Evolutionary conservation across 1,284 basidiomycete species (phyloP), one percentile per base, ranked within the genome.

Genomic region (Trametes pubescens): DNA sequence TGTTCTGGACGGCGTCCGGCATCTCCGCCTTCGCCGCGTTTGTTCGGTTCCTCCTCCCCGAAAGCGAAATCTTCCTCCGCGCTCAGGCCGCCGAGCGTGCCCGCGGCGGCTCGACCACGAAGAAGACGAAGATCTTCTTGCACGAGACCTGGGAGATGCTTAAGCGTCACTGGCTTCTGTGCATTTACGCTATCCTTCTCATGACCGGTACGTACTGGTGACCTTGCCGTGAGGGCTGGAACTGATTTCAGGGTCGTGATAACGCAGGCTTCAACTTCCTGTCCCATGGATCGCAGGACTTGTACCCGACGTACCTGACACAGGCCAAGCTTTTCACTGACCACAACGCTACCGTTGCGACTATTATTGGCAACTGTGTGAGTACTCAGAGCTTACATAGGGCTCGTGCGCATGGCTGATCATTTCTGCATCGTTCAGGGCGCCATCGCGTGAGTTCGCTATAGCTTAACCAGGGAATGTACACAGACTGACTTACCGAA

Each of bases 331-430:
- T 80, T 35, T 87, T 92, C 72, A 77, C 75, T 26, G 47, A 80
- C 0, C 82, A 90, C 69, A 76, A 87, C 51, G 84, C 96, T 0
- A 93, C 92, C 2, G 83, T 93, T 46, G 93, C 94, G 0, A 98
- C 95, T 13, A 99, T 99, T 72, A 95, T 98, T 69, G 91, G 92
- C 29, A 95, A 94, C 76, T 92, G 88, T 69, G 92, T 88, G 79
- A 72, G 82, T 84, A 57, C 64, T 29, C 59, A 51, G 51, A 46
- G 62, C 16, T 63, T 60, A n/a, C 26, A 10, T 32, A 37, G 61
- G 24, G 59, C 26, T 32, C 48, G 51, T 44, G 60, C 46, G 24
- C 46, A 29, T 29, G 26, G 47, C 51, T 64, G n/a, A 62, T 57
- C 51, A 32, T 48, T 21, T 9, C 24, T 26, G 34, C 53, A 65